Evolutionary conservation across 2,329 filamentous ascomycete genomes (phyloP).

Genomic region (Colletotrichum sp.): DNA sequence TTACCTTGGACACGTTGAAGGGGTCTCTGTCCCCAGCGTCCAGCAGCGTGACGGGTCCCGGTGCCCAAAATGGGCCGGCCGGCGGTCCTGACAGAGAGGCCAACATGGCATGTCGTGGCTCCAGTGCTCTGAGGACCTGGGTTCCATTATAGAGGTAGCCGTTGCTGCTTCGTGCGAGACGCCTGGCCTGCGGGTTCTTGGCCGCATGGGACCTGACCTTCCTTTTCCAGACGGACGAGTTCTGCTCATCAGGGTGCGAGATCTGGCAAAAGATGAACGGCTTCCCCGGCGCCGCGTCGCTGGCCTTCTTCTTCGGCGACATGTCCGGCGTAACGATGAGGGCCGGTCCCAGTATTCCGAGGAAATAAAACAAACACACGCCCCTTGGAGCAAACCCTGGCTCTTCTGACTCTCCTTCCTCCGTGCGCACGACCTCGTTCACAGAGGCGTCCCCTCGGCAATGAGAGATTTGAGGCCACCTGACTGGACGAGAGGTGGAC

Average conservation of each 20-base stretch:
- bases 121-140: not conserved
- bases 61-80: not conserved
- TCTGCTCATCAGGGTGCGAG: conserved; percentile 16
- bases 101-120: not conserved
- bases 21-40: not conserved
- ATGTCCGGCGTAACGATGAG: not conserved
- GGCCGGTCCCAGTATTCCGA: not conserved
- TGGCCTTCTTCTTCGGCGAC: not conserved
- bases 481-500: not conserved
- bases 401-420: not conserved
- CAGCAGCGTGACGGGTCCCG: not conserved
- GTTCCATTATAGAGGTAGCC: not conserved
- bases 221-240: not conserved
- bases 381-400: not conserved
- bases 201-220: conserved; percentile 26
- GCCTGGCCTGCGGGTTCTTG: conserved; percentile 8
- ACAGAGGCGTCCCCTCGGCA: not conserved
- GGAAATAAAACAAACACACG: not conserved
- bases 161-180: not conserved
- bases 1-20: not conserved
- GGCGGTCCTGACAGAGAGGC: not conserved
- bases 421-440: not conserved
- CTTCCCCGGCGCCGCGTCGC: not conserved
- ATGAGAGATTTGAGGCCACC: not conserved
- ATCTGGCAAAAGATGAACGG: conserved; percentile 24